Conservation (phyloP, 257 asterid species). For the Solanum chmielewskii region DNA sequence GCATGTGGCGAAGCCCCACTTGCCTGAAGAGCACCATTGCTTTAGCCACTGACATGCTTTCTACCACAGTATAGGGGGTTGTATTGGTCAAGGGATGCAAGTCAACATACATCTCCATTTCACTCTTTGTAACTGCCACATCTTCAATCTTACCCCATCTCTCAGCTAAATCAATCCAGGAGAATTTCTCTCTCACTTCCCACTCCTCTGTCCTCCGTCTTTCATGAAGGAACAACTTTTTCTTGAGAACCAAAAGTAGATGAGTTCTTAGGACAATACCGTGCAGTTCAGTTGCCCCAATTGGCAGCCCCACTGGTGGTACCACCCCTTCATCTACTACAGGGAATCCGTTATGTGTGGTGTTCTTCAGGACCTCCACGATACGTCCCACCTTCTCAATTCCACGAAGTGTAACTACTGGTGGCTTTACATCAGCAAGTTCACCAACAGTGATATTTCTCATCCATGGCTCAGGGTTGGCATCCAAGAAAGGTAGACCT, state of each 20-base stretch:
- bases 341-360: slow-evolving; percentile 86
- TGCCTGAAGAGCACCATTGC: slow-evolving; percentile 83
- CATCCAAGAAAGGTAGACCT: slow-evolving; percentile 88
- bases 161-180: slow-evolving; percentile 60
- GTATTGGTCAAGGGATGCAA: slow-evolving; percentile 76
- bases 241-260: slow-evolving; percentile 54
- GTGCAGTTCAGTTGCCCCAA: slow-evolving; percentile 48
- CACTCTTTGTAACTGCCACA: slow-evolving; percentile 41
- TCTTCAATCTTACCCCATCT: slow-evolving; percentile 67
- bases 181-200: slow-evolving; percentile 76
- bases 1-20: slow-evolving; percentile 87
- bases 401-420: slow-evolving; percentile 53
- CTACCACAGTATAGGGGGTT: slow-evolving; percentile 67
- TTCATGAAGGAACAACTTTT: slow-evolving; percentile 76
- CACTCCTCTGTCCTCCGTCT: slow-evolving; percentile 58
- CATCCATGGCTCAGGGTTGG: slow-evolving; percentile 95
- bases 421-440: slow-evolving; percentile 64
- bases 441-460: slow-evolving; percentile 81
- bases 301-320: slow-evolving; percentile 60
- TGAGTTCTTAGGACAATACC: slow-evolving; percentile 77
- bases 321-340: slow-evolving; percentile 58
- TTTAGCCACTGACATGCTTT: slow-evolving; percentile 81
- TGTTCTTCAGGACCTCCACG: slow-evolving; percentile 62
- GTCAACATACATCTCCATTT: slow-evolving; percentile 83
- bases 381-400: slow-evolving; percentile 71